Percentiles rank a stretch among this genome's conserved stretches.
These are phyloP conservation scores for Populus hybrid DNA, from an alignment of 441 rosid genomes.

Conservation along the genomic window DNA sequence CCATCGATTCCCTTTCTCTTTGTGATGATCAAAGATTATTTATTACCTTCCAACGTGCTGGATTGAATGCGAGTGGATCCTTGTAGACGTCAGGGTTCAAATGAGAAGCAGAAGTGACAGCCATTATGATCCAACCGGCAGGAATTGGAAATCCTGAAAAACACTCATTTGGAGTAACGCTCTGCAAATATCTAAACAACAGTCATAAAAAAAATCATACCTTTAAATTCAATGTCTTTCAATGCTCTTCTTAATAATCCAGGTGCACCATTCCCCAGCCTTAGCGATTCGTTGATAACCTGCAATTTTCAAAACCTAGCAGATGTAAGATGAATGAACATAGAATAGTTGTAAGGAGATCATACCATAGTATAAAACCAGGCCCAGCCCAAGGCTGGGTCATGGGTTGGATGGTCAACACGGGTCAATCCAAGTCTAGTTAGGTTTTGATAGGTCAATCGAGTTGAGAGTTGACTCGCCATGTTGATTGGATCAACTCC, in stretches of 20 bases:
- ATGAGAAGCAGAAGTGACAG: constrained; percentile 17
- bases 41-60: constrained; percentile 32
- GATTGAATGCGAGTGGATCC: constrained; percentile 31
- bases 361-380: no score
- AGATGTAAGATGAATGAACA: not conserved
- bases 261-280: constrained; percentile 20
- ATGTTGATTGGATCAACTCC: no score
- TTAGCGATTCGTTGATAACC: constrained; percentile 32
- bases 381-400: no score
- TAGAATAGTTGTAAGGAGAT: not conserved
- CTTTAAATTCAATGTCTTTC: constrained; percentile 23
- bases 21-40: not conserved
- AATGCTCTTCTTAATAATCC: constrained; percentile 20
- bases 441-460: no score
- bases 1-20: no score
- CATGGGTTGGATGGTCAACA: no score
- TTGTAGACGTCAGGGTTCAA: constrained; percentile 20
- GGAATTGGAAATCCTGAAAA: constrained; percentile 31
- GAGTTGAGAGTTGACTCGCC: no score
- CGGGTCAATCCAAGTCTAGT: no score
- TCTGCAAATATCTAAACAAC: no score
- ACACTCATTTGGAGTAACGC: not conserved
- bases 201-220: not conserved
- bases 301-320: not conserved
- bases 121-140: constrained; percentile 24